phyloP scores from a whole-genome alignment of 2,329 filamentous ascomycete genomes.

The Nothophoma quercina region DNA sequence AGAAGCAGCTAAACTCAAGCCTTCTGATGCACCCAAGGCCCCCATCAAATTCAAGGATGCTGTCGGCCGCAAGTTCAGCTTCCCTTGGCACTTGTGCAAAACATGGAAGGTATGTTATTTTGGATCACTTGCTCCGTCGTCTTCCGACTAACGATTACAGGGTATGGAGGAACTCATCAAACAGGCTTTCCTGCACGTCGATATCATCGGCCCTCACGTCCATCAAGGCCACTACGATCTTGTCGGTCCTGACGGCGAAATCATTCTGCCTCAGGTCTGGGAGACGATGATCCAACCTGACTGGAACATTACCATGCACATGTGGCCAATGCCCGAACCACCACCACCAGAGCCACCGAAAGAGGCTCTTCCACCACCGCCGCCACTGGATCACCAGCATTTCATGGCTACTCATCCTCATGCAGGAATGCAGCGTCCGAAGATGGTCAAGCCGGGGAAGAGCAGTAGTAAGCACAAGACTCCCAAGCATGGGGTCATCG shows the following conservation, averaged over 20 bases:
- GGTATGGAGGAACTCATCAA: constrained; percentile 60
- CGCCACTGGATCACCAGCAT: constrained; percentile 19
- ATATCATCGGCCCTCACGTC: constrained; percentile 56
- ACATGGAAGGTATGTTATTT: constrained; percentile 56
- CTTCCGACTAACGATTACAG: constrained; percentile 66
- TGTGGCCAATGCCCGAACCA: constrained; percentile 57
- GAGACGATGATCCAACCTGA: constrained; percentile 58
- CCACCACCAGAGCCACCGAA: constrained; percentile 22
- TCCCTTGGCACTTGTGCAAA: constrained; percentile 39
- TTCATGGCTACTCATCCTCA: constrained; percentile 2
- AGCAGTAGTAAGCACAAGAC: constrained; percentile 5
- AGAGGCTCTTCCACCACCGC: constrained; percentile 18
- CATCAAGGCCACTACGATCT: constrained; percentile 58
- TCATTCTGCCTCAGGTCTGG: constrained; percentile 59
- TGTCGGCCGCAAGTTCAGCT: constrained; percentile 40
- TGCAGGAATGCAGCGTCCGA: not conserved
- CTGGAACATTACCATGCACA: constrained; percentile 58
- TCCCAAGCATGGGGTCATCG: not conserved
- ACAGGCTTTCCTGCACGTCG: constrained; percentile 58
- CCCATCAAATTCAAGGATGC: constrained; percentile 45
- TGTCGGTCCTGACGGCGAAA: constrained; percentile 57
- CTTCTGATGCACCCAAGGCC: constrained; percentile 58
- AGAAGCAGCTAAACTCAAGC: constrained; percentile 52
- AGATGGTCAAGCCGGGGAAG: constrained; percentile 18
- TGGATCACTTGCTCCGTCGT: constrained; percentile 58